Conservation (phyloP, 192 early-diverging fungal genomes). For the Funneliformis mosseae region DNA sequence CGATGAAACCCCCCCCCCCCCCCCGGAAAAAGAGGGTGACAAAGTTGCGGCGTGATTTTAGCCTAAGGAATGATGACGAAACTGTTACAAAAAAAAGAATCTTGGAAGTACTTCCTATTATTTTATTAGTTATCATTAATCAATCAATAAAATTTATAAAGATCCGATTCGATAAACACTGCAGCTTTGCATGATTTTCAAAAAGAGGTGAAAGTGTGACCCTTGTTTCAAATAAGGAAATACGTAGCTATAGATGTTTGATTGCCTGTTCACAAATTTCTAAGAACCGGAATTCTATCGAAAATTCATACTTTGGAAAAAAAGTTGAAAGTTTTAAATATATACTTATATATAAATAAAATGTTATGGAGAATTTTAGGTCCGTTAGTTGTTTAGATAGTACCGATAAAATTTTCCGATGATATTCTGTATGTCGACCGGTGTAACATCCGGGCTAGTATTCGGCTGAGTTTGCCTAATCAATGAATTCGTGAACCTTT, state of each 20-base stretch:
- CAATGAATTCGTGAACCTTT: neutral
- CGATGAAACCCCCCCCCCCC: too few species aligned
- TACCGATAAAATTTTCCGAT: neutral
- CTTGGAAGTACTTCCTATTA: neutral
- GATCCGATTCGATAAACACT: neutral
- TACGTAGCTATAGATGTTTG: neutral
- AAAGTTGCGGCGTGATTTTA: neutral
- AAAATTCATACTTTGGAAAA: too few species aligned
- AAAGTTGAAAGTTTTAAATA: too few species aligned
- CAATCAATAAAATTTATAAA: neutral
- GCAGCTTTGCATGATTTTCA: constrained; percentile 1
- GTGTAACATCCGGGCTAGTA: neutral
- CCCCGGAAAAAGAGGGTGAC: neutral
- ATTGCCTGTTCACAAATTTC: neutral
- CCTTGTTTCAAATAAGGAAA: neutral
- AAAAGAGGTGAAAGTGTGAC: neutral
- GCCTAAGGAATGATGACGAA: neutral
- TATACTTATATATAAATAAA: too few species aligned
- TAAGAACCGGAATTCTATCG: too few species aligned
- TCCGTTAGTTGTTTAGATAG: neutral
- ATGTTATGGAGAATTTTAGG: too few species aligned
- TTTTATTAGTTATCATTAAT: neutral
- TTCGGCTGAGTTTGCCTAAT: neutral
- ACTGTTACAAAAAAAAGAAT: neutral
- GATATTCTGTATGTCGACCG: neutral